These are phyloP conservation scores for Naumovozyma baii DNA, from an alignment of 805 yeast species.

Conservation along the genomic window DNA sequence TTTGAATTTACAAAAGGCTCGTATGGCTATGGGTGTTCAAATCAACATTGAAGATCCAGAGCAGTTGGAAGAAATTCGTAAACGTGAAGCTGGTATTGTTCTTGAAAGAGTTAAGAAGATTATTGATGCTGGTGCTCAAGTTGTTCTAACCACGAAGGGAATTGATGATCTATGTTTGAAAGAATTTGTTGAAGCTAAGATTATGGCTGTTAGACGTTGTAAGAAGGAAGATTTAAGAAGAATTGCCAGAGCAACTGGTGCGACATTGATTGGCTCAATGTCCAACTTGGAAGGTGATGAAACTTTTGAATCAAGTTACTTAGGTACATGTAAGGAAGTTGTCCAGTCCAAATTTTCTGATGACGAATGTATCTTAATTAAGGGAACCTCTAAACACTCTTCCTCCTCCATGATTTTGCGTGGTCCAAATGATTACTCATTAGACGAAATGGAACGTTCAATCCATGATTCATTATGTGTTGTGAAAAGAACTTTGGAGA, in stretches of 20 bases:
- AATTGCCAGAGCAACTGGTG: slow-evolving; percentile 97
- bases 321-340: slow-evolving; percentile 88
- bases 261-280: slow-evolving; percentile 75
- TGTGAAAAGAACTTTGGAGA: slow-evolving; percentile 89
- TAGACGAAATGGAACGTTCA: slow-evolving; percentile 98
- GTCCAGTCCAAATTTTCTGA: slow-evolving; percentile 85
- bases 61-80: slow-evolving; percentile 84
- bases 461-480: slow-evolving; percentile 89
- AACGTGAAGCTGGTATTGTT: slow-evolving; percentile 78
- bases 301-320: slow-evolving; percentile 70
- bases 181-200: slow-evolving; percentile 82
- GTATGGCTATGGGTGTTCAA: slow-evolving; percentile 97
- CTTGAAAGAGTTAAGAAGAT: slow-evolving; percentile 76
- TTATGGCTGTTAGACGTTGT: slow-evolving; percentile 94
- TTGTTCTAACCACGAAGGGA: slow-evolving; percentile 86
- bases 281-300: slow-evolving; percentile 95
- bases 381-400: slow-evolving; percentile 85
- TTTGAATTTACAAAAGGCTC: slow-evolving; percentile 87
- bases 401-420: slow-evolving; percentile 86
- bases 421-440: slow-evolving; percentile 89
- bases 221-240: slow-evolving; percentile 93
- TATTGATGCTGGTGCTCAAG: slow-evolving; percentile 83
- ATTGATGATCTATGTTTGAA: slow-evolving; percentile 88
- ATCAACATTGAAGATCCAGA: slow-evolving; percentile 96
- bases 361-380: slow-evolving; percentile 90